These are phyloP conservation scores for Rhododendron mucronatum DNA, from an alignment of 148 eudicot species.

Conservation along the genomic window DNA sequence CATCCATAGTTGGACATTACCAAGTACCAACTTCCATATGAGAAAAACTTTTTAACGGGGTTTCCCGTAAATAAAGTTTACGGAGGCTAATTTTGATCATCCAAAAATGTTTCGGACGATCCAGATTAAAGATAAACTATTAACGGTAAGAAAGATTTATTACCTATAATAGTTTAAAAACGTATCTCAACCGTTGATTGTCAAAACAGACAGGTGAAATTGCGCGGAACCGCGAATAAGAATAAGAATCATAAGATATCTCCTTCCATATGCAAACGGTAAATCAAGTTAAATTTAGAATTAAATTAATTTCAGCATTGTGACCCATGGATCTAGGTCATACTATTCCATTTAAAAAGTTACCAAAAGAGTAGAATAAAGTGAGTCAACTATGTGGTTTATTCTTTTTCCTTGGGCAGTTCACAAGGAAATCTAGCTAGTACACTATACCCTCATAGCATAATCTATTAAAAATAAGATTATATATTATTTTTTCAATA, in stretches of 20 bases:
- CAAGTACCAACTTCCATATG: background rate
- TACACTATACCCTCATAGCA: conserved; percentile 13
- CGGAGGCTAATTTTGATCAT: too few relatives aligned
- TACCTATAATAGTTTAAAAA: too few relatives aligned
- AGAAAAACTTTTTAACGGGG: too few relatives aligned
- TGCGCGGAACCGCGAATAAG: too few relatives aligned
- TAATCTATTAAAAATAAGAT: background rate
- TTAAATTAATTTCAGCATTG: background rate
- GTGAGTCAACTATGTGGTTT: conserved; percentile 13
- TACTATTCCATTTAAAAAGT: background rate
- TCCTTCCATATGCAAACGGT: background rate
- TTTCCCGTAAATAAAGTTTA: too few relatives aligned
- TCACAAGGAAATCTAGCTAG: conserved; percentile 17
- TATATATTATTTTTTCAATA: background rate
- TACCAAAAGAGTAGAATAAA: background rate
- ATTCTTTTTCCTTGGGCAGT: conserved; percentile 30
- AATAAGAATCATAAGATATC: too few relatives aligned
- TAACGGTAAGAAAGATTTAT: too few relatives aligned
- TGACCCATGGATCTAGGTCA: background rate
- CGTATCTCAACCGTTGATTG: too few relatives aligned
- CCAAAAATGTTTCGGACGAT: too few relatives aligned
- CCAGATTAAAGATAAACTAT: too few relatives aligned
- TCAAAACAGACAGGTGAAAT: too few relatives aligned
- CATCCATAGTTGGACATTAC: background rate
- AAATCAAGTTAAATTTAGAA: background rate